Conservation (phyloP, 768 basidiomycete species). For the Rhodotorula diobovata region DNA sequence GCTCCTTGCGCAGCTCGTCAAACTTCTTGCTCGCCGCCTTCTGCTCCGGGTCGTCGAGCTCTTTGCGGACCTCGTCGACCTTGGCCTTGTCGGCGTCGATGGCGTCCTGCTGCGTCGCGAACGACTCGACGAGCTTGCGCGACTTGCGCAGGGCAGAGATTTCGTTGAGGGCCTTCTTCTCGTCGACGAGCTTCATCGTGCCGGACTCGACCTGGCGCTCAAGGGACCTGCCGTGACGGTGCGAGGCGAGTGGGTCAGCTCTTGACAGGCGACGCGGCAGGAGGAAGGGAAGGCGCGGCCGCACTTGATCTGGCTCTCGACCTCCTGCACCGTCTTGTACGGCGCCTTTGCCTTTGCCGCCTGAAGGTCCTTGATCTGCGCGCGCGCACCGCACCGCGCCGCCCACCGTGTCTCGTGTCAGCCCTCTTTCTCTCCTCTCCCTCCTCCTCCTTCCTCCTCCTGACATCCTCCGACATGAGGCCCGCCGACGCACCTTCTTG, state of each 20-base stretch:
- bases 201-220: conserved; percentile 91
- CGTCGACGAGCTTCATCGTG: conserved; percentile 82
- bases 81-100: conserved; percentile 72
- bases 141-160: conserved; percentile 53
- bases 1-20: conserved; percentile 73
- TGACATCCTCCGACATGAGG: no score
- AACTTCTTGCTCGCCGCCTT: conserved; percentile 76
- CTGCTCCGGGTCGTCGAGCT: conserved; percentile 84
- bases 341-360: conserved; percentile 68
- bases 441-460: background rate
- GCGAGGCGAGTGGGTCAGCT: background rate
- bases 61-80: conserved; percentile 71
- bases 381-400: no score
- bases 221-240: conserved; percentile 22
- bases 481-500: conserved; percentile 62
- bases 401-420: no score
- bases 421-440: no score
- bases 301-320: conserved; percentile 81
- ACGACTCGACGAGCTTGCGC: conserved; percentile 62
- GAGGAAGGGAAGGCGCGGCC: conserved; percentile 41
- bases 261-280: no score
- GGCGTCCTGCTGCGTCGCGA: conserved; percentile 69
- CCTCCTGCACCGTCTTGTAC: conserved; percentile 76
- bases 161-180: conserved; percentile 90
- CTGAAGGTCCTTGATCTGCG: conserved; percentile 79